Evolutionary conservation across 768 basidiomycete genomes (phyloP), one percentile per base, ranked within the genome.

Genomic region (Lactarius evosmus): DNA sequence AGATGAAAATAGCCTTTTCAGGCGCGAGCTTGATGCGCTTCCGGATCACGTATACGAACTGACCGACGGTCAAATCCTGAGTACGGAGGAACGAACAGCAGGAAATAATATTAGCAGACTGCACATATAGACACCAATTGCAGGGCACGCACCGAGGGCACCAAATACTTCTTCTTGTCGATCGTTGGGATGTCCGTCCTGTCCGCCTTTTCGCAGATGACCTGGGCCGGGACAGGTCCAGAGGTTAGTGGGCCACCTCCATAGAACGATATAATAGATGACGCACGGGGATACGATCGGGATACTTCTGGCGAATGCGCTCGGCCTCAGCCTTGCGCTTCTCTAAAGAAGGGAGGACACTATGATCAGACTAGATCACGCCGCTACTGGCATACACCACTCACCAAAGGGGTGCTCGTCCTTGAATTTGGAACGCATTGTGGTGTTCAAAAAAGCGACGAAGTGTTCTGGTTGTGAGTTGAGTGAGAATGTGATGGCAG

Each of bases 141-240:
- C 2, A 34, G 49, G 11, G 62, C 90, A 71, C 66, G 51, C 72
- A 96, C 96, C 60, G 95, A 95, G 50, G 97, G 97, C 11, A 99
- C 97, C 58, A 99, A 83, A 71, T 99, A 99, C 82, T 99, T 99
- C 95, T 99, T 98, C 91, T 99, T 99, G 83, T 99, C 97, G 74
- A 99, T 98, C 32, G 95, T 95, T 0, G 95, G 93, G 75, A 99
- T 98, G 79, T 99, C 97, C 60, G 95, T 95, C 72, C 91, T 85
- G 80, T 98, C 95, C 56, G 94, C 95, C 80, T 97, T 98, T 85
- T 99, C 97, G 78, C 97, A 99, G 78, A 99, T 99, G 62, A 99
- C 96, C 95, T 98, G 69, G n/a, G n/a, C n/a, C n/a, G n/a, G n/a
- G n/a, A n/a, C n/a, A n/a, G n/a, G 44, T 63, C 61, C 56, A 41